Conservation (phyloP, 805 yeast genomes). For the Candida andamanensis region DNA sequence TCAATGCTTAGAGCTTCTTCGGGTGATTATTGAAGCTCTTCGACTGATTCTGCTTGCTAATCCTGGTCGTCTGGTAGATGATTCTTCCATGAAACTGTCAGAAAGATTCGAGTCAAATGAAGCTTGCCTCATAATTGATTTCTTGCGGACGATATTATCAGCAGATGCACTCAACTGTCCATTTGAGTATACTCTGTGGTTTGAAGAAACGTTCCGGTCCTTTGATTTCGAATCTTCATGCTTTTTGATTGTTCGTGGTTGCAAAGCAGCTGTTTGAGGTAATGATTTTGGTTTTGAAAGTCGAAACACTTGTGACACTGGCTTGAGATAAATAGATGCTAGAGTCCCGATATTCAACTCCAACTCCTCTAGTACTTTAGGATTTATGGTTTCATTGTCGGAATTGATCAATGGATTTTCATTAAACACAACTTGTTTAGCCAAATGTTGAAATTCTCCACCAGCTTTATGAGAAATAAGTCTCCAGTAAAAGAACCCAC, state of each 20-base stretch:
- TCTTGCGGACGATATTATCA: slow-evolving; percentile 10
- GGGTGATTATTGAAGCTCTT: slow-evolving; percentile 27
- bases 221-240: slow-evolving; percentile 2
- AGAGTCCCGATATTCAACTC: slow-evolving; percentile 78
- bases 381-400: slow-evolving; percentile 67
- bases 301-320: slow-evolving; percentile 76
- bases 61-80: slow-evolving; percentile 17
- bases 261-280: slow-evolving; percentile 42
- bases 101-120: slow-evolving; percentile 20
- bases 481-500: slow-evolving; percentile 86
- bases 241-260: slow-evolving; percentile 16
- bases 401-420: slow-evolving; percentile 58
- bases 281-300: slow-evolving; percentile 48
- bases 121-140: slow-evolving; percentile 13
- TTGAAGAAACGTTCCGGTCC: slow-evolving; percentile 2
- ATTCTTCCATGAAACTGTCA: slow-evolving; percentile 7
- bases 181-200: slow-evolving; percentile 6
- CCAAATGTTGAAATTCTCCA: slow-evolving; percentile 35
- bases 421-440: slow-evolving; percentile 52
- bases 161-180: slow-evolving; percentile 8
- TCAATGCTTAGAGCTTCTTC: slow-evolving; percentile 3
- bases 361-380: slow-evolving; percentile 67
- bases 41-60: slow-evolving; percentile 29
- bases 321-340: slow-evolving; percentile 80
- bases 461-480: slow-evolving; percentile 46